Percentiles rank a stretch among this genome's conserved stretches.
These are phyloP conservation scores for Acanthamoeba healyi DNA, from an alignment of 208 protist species.

Conservation along the genomic window DNA sequence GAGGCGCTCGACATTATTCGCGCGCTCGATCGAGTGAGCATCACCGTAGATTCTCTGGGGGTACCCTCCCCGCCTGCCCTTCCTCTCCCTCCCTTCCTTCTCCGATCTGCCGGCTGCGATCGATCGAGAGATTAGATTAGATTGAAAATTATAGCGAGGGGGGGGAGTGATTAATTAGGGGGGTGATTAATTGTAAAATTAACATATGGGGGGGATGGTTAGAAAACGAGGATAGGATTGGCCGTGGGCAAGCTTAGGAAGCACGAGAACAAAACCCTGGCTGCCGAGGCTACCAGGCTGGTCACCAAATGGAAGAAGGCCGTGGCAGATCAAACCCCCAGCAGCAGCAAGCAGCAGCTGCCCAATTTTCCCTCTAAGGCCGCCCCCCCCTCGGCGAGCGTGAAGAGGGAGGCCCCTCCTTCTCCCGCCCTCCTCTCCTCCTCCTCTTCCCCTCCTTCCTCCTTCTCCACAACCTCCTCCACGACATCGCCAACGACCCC, in stretches of 20 bases:
- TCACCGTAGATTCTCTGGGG: background rate
- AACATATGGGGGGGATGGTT: background rate
- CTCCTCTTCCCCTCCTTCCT: background rate
- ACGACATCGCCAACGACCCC: no score
- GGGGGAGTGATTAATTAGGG: no score
- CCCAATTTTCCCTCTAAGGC: background rate
- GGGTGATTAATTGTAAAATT: no score
- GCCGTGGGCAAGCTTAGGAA: conserved; percentile 68
- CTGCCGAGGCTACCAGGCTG: background rate
- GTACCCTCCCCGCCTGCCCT: no score
- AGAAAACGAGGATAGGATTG: conserved; percentile 51
- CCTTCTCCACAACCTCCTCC: background rate
- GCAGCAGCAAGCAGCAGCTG: no score
- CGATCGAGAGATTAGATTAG: background rate
- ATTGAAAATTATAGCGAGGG: no score
- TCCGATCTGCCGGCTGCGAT: background rate
- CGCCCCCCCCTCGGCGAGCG: background rate
- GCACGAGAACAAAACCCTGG: background rate
- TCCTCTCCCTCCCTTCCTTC: no score
- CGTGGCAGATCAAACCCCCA: background rate
- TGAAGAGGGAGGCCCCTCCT: background rate
- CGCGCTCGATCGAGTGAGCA: background rate
- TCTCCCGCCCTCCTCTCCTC: background rate
- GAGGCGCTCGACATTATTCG: background rate
- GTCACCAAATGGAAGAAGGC: conserved; percentile 15